Conservation (phyloP, 164 flowering plant species). For the Tetrastigma voinierianum region DNA sequence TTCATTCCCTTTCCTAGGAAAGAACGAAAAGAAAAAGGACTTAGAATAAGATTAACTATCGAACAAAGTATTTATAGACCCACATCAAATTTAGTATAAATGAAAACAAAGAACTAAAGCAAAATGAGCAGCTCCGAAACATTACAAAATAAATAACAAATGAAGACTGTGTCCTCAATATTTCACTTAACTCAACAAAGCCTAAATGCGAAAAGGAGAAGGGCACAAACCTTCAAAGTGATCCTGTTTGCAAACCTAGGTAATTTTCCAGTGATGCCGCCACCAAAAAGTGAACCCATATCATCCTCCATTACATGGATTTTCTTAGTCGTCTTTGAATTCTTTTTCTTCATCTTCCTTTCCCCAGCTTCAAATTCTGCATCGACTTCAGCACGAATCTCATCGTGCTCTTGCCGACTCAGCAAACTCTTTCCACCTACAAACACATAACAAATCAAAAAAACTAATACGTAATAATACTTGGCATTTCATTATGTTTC, state of each 20-base stretch:
- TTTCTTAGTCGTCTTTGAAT: slow-evolving; percentile 18
- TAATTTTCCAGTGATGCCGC: slow-evolving; percentile 66
- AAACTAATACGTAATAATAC: not conserved
- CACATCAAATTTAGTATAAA: too few relatives aligned
- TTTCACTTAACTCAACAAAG: too few relatives aligned
- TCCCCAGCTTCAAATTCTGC: slow-evolving; percentile 54
- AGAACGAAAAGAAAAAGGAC: not conserved
- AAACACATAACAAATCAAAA: slow-evolving; percentile 7
- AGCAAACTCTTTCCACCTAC: slow-evolving; percentile 65
- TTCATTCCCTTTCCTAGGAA: not conserved
- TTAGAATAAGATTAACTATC: not conserved
- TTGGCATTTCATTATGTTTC: too few relatives aligned
- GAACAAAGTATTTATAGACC: too few relatives aligned
- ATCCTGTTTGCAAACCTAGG: slow-evolving; percentile 80
- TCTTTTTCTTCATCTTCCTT: slow-evolving; percentile 30
- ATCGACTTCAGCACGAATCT: slow-evolving; percentile 60
- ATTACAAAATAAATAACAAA: too few relatives aligned
- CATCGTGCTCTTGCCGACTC: slow-evolving; percentile 52
- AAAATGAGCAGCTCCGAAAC: too few relatives aligned
- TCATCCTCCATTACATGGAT: slow-evolving; percentile 43
- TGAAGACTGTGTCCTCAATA: not conserved
- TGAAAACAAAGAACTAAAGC: too few relatives aligned
- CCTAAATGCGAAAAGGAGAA: not conserved
- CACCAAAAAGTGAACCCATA: slow-evolving; percentile 75
- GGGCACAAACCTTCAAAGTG: slow-evolving; percentile 62